Base-by-base conservation (phyloP, 345 rosid genomes). In the Citrus mangshanensis region DNA sequence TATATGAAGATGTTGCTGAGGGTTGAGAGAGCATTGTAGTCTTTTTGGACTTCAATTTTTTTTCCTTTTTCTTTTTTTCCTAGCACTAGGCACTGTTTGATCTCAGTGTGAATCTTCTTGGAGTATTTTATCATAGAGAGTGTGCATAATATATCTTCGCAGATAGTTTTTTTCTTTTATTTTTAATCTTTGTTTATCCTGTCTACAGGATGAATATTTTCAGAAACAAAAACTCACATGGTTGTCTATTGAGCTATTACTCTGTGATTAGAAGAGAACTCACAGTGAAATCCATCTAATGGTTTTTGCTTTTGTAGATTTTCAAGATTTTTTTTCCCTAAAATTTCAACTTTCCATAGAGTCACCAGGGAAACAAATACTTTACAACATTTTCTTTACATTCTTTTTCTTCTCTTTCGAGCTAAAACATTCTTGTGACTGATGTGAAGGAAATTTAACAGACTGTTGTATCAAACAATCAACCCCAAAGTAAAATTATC, bases 51-150 rank as follows among this genome's bases (percentile, higher is more conserved):
- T 66, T 58, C 51, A 16, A 54, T 37, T 19, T 73, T 14, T 73
- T 55, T 69, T 30, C 0, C 32, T 3, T 49, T 14, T 73, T 42
- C 60, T 73, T 49, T 34, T 14, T 73, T 55, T 69, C 19, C 7
- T 69, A 84, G 71, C 59, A 9, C 49, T 73, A 81, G 87, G 82
- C 46, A 74, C 30, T 76, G 40, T 71, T 46, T 80, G 9, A 3
- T 60, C 24, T 7, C 62, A 42, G 28, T 28, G 16, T 66, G 65
- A 19, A 18, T 56, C 25, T 54, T 56, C 54, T 66, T 30, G 35
- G 34, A 55, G 2, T 64, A 40, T 40, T 18, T 63, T 25, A 14
- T 12, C 71, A 49, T 46, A 46, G 46, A 21, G 38, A 63, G 61
- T 30, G 38, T 61, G 9, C 71, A 16, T 46, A 56, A 65, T 9